A percentile compares a stretch with the other conserved stretches of the same genome.
These are phyloP conservation scores for Paracorniculantispora psalliotae DNA, from an alignment of 2,329 filamentous ascomycete species.

Conservation along the genomic window DNA sequence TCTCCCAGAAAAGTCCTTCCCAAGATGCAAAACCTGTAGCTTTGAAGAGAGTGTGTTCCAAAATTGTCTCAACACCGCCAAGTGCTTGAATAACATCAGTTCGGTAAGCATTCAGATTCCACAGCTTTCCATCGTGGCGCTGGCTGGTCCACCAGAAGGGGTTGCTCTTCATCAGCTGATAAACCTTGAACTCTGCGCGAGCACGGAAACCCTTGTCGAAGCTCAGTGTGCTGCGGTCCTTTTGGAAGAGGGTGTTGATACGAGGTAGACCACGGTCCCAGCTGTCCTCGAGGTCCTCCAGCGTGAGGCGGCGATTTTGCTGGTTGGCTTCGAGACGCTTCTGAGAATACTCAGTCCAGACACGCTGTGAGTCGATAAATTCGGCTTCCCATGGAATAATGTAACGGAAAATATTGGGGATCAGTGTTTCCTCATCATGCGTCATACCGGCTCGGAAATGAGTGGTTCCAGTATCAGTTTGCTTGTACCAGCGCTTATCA, in stretches of 20 bases:
- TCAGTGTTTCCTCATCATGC: constrained; percentile 94
- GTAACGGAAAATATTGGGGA: constrained; percentile 98
- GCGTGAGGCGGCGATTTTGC: constrained; percentile 87
- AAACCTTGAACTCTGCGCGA: constrained; percentile 94
- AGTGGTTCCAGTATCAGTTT: constrained; percentile 94
- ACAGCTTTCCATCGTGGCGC: constrained; percentile 92
- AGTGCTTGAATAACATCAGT: constrained; percentile 96
- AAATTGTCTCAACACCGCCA: constrained; percentile 94
- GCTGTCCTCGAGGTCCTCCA: constrained; percentile 95
- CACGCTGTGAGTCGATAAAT: constrained; percentile 97
- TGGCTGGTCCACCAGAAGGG: constrained; percentile 99
- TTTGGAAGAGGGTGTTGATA: constrained; percentile 99
- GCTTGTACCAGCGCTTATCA: constrained; percentile 97
- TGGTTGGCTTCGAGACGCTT: constrained; percentile 96
- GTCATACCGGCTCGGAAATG: constrained; percentile 98
- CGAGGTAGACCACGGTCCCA: constrained; percentile 97
- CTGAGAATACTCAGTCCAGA: constrained; percentile 99
- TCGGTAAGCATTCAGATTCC: constrained; percentile 93
- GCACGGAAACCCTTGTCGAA: constrained; percentile 98
- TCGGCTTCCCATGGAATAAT: constrained; percentile 99
- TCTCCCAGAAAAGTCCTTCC: constrained; percentile 94
- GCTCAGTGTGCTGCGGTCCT: constrained; percentile 91
- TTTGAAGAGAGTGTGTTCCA: constrained; percentile 95
- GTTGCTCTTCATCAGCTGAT: constrained; percentile 98
- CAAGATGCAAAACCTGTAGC: constrained; percentile 94